These are phyloP conservation scores for Sinapis alba DNA, from an alignment of 441 rosid genomes.

Conservation along the genomic window DNA sequence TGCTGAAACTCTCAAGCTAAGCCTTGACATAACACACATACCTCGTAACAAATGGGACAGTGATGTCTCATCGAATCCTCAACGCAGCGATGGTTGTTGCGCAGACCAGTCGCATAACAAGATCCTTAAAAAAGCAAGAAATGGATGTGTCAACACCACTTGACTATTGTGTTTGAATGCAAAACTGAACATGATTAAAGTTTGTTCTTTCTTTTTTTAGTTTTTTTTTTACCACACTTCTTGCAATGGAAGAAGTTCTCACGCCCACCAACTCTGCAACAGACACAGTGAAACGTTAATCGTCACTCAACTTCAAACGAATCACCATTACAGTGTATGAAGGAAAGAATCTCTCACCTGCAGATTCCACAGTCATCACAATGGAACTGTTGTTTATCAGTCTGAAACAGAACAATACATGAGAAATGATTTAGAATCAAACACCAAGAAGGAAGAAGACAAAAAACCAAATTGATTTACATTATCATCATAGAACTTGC, in stretches of 20 bases:
- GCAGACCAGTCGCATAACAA: constrained; percentile 71
- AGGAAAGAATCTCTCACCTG: constrained; percentile 50
- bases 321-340: not conserved
- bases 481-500: constrained; percentile 95
- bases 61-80: constrained; percentile 98
- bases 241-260: constrained; percentile 88
- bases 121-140: constrained; percentile 57
- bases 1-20: not conserved
- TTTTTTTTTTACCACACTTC: constrained; percentile 93
- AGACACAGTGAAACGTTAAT: not conserved
- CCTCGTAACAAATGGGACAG: constrained; percentile 97
- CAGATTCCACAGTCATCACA: constrained; percentile 97
- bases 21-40: constrained; percentile 25
- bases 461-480: constrained; percentile 38
- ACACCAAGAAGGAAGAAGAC: not conserved
- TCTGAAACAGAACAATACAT: constrained; percentile 45
- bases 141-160: not conserved
- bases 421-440: not conserved
- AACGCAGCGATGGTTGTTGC: constrained; percentile 76
- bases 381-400: constrained; percentile 78
- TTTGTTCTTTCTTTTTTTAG: not conserved
- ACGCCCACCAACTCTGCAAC: constrained; percentile 79
- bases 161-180: not conserved
- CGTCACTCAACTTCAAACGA: not conserved
- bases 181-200: constrained; percentile 9